These are phyloP conservation scores for Magnolia officinalis DNA, from an alignment of 164 flowering plant species.

Conservation along the genomic window DNA sequence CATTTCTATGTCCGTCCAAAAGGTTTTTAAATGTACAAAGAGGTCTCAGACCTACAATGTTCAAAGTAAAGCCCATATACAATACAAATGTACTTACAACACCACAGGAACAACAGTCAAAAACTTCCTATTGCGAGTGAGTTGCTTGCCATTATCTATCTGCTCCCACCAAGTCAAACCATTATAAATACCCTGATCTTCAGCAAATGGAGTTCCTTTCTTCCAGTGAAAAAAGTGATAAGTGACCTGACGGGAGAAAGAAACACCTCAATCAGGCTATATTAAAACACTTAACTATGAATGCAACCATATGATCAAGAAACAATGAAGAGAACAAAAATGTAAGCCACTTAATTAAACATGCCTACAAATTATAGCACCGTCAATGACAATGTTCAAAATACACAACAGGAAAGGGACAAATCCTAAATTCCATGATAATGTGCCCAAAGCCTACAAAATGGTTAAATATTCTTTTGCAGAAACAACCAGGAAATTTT, in stretches of 20 bases:
- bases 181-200: constrained; percentile 73
- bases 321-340: constrained; percentile 1
- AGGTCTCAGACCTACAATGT: background rate
- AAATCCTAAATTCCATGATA: no score
- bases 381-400: no score
- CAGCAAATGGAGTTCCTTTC: constrained; percentile 76
- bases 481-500: no score
- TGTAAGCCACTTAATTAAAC: no score
- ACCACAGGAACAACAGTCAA: constrained; percentile 66
- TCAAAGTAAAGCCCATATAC: background rate
- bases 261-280: background rate
- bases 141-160: constrained; percentile 65
- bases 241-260: constrained; percentile 4
- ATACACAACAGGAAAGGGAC: no score
- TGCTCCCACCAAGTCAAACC: constrained; percentile 84
- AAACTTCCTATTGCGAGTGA: constrained; percentile 61
- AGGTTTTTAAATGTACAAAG: background rate
- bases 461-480: background rate
- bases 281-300: background rate
- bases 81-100: constrained; percentile 40
- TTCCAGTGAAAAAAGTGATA: constrained; percentile 59
- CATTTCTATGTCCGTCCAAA: background rate
- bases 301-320: background rate
- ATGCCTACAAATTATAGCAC: no score
- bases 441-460: background rate